These are phyloP conservation scores for Spatholobus suberectus DNA, from an alignment of 306 rosid species.

Conservation along the genomic window DNA sequence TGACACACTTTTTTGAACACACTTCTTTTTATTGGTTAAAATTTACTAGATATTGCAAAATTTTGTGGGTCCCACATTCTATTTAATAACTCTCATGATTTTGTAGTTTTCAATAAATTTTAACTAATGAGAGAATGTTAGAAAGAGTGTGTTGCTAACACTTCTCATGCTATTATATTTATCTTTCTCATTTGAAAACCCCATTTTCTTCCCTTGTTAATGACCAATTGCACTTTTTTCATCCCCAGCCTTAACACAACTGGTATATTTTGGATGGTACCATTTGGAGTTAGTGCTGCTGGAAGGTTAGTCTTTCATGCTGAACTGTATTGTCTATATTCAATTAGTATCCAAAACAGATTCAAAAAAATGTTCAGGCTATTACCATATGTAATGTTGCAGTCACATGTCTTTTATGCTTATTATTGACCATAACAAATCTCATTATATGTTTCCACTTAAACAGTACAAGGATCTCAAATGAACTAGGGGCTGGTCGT, in stretches of 20 bases:
- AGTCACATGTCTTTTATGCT: background rate
- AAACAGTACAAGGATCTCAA: conserved; percentile 76
- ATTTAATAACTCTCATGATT: too few species aligned
- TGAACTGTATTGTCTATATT: background rate
- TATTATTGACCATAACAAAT: background rate
- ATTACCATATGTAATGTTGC: background rate
- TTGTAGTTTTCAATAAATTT: too few species aligned
- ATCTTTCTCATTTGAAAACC: background rate
- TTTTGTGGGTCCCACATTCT: too few species aligned
- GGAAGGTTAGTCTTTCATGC: conserved; percentile 64
- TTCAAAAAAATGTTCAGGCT: background rate
- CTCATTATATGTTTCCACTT: background rate
- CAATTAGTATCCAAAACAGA: background rate
- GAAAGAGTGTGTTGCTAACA: too few species aligned
- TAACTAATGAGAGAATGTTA: too few species aligned
- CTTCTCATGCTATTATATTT: background rate
- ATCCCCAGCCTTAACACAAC: conserved; percentile 60
- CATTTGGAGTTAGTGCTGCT: conserved; percentile 71
- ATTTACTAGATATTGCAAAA: too few species aligned
- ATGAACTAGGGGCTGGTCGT: conserved; percentile 77
- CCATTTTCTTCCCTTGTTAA: conserved; percentile 7
- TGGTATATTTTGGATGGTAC: conserved; percentile 69
- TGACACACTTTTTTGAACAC: too few species aligned
- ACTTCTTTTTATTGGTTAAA: too few species aligned
- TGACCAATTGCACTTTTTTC: conserved; percentile 5